Percentiles rank a stretch among this genome's conserved stretches.
These are phyloP conservation scores for Penicillium lagena DNA, from an alignment of 495 filamentous ascomycete genomes.

Conservation along the genomic window DNA sequence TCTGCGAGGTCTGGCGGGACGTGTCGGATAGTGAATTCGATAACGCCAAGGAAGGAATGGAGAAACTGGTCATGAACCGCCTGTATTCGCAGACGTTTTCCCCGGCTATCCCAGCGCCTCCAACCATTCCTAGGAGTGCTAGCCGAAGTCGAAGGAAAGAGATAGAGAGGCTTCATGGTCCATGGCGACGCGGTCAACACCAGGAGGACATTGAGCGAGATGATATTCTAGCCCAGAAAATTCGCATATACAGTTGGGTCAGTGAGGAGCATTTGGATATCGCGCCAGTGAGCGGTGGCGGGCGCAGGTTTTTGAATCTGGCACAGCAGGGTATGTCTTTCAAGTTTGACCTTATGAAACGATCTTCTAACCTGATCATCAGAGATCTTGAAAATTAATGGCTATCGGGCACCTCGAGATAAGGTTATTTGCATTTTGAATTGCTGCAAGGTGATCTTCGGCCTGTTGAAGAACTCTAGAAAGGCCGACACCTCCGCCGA, in stretches of 20 bases:
- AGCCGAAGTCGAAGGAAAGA: slow-evolving; percentile 64
- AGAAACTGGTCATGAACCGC: slow-evolving; percentile 99
- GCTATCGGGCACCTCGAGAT: slow-evolving; percentile 89
- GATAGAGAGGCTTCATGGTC: slow-evolving; percentile 63
- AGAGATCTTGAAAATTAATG: slow-evolving; percentile 94
- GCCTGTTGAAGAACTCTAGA: slow-evolving; percentile 86
- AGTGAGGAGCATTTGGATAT: slow-evolving; percentile 94
- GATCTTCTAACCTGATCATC: slow-evolving; percentile 18
- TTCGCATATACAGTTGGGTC: slow-evolving; percentile 94
- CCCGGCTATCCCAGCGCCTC: slow-evolving; percentile 77
- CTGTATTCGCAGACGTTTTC: slow-evolving; percentile 96
- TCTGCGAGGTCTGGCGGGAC: slow-evolving; percentile 93
- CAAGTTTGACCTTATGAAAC: not conserved
- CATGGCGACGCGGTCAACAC: slow-evolving; percentile 86
- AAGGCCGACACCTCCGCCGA: slow-evolving; percentile 86
- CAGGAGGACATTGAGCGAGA: slow-evolving; percentile 98
- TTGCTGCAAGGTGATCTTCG: slow-evolving; percentile 99
- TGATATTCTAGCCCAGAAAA: slow-evolving; percentile 90
- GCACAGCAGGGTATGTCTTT: slow-evolving; percentile 71
- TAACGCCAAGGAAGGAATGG: slow-evolving; percentile 98
- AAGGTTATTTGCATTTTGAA: slow-evolving; percentile 98
- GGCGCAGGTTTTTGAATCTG: slow-evolving; percentile 77
- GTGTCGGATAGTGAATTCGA: slow-evolving; percentile 97
- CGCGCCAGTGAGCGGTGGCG: slow-evolving; percentile 72
- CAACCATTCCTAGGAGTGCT: slow-evolving; percentile 55